Evolutionary conservation across 108 stramenopile species (phyloP).

Genomic region (Pseudonitzschia pungens): DNA sequence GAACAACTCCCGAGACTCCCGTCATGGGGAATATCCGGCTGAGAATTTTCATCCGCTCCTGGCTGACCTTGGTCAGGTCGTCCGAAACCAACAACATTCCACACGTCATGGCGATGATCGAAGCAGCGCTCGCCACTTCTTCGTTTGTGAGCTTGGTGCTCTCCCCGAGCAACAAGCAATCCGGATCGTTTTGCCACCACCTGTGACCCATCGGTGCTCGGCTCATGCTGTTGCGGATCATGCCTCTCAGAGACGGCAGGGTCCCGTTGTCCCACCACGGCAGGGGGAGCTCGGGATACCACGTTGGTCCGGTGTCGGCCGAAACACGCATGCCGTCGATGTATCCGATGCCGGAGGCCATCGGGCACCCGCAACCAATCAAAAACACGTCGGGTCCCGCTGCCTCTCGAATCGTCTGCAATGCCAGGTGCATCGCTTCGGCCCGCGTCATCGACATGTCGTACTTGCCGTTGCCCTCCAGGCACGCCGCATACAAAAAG

Average conservation of each 20-base stretch:
- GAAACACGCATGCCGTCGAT: conserved; percentile 88
- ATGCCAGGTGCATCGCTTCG: conserved; percentile 83
- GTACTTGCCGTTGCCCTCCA: conserved; percentile 85
- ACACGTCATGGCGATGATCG: conserved; percentile 90
- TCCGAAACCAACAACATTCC: conserved; percentile 89
- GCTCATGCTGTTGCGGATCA: conserved; percentile 88
- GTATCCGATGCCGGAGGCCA: conserved; percentile 78
- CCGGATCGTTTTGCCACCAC: conserved; percentile 96
- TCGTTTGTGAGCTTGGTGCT: conserved; percentile 77
- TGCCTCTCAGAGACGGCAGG: conserved; percentile 85
- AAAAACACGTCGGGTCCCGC: conserved; percentile 79
- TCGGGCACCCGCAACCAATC: conserved; percentile 89
- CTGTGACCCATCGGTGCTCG: conserved; percentile 81
- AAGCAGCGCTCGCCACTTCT: conserved; percentile 87
- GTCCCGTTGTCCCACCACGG: conserved; percentile 89
- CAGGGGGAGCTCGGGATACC: conserved; percentile 84
- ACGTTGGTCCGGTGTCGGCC: conserved; percentile 92
- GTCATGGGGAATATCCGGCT: conserved; percentile 83
- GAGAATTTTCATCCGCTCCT: conserved; percentile 59
- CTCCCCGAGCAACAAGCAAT: conserved; percentile 87
- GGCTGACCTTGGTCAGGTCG: conserved; percentile 79
- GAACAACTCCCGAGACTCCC: conserved; percentile 70
- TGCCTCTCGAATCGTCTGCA: conserved; percentile 83
- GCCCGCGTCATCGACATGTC: conserved; percentile 84
- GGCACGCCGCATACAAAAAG: conserved; percentile 90